Conservation (phyloP, 1,284 basidiomycete genomes). For the Apiotrichum veenhuisii region DNA sequence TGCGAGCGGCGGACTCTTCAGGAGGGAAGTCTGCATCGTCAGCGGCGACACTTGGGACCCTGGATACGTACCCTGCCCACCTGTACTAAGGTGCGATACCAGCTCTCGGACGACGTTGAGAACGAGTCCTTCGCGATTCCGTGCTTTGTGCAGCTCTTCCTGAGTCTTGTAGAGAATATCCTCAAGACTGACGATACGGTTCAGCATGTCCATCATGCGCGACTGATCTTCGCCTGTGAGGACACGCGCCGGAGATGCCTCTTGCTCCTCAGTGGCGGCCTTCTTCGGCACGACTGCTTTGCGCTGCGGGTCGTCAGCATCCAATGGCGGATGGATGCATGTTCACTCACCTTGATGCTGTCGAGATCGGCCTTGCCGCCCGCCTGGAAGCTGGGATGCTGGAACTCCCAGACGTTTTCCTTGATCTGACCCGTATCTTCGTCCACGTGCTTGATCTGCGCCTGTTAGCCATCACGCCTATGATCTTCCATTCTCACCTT, state of each 20-base stretch:
- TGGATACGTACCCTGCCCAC: slow-evolving; percentile 34
- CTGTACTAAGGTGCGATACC: slow-evolving; percentile 29
- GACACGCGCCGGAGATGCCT: slow-evolving; percentile 34
- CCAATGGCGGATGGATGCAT: no score
- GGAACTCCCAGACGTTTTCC: slow-evolving; percentile 77
- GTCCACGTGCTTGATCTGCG: slow-evolving; percentile 45
- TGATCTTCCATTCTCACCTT: slow-evolving; percentile 58
- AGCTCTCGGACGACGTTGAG: slow-evolving; percentile 35
- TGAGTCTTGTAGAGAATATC: slow-evolving; percentile 32
- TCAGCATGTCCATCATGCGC: slow-evolving; percentile 37
- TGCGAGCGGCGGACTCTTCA: slow-evolving; percentile 3
- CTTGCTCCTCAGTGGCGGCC: slow-evolving; percentile 21
- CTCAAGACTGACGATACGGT: slow-evolving; percentile 33
- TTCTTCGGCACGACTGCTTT: slow-evolving; percentile 64
- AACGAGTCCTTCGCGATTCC: slow-evolving; percentile 30
- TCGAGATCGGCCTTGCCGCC: slow-evolving; percentile 80
- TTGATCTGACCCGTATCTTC: slow-evolving; percentile 40
- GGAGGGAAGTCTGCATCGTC: slow-evolving; percentile 1
- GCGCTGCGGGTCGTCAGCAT: slow-evolving; percentile 51
- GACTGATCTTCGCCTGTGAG: slow-evolving; percentile 29
- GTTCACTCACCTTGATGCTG: slow-evolving; percentile 67
- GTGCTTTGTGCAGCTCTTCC: slow-evolving; percentile 30
- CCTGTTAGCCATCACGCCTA: not conserved
- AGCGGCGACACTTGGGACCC: not conserved
- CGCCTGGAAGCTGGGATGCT: slow-evolving; percentile 88